Conservation (phyloP, 139 green algal species). For the Spirogloea muscicola region DNA sequence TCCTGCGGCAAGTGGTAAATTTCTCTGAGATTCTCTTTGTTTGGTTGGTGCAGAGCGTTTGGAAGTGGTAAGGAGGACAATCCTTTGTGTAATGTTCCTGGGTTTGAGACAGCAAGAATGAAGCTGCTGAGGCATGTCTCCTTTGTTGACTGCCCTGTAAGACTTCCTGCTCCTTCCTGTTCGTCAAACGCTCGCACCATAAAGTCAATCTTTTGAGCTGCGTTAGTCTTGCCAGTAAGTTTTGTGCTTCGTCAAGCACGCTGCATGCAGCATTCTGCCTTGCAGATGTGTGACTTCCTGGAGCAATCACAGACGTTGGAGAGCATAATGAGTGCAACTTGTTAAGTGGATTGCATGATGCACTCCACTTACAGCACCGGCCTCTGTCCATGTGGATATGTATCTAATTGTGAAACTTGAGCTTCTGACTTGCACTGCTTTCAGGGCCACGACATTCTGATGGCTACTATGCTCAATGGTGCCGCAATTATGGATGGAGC, state of each 20-base stretch:
- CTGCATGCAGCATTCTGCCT: not conserved
- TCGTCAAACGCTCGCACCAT: not conserved
- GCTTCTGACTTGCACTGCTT: not conserved
- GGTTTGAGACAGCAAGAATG: slow-evolving; percentile 75
- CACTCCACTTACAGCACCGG: too few relatives aligned
- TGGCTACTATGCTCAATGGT: slow-evolving; percentile 99
- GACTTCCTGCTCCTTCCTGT: too few relatives aligned
- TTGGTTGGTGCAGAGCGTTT: slow-evolving; percentile 68
- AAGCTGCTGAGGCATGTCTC: slow-evolving; percentile 90
- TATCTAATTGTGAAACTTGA: not conserved
- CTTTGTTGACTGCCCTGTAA: slow-evolving; percentile 93
- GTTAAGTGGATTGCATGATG: too few relatives aligned
- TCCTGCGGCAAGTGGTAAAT: too few relatives aligned
- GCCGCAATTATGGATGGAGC: slow-evolving; percentile 98
- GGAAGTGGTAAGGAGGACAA: slow-evolving; percentile 80
- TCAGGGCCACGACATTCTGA: slow-evolving; percentile 98
- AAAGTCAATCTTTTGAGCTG: too few relatives aligned
- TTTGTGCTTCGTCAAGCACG: not conserved
- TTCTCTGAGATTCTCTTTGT: too few relatives aligned
- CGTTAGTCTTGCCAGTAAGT: too few relatives aligned
- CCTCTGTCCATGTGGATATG: too few relatives aligned
- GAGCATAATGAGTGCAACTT: not conserved
- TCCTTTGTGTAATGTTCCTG: slow-evolving; percentile 66
- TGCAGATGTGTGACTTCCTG: not conserved
- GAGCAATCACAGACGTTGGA: not conserved